Evolutionary conservation across 495 filamentous ascomycete species (phyloP).

Genomic region (Annulohypoxylon bovei): DNA sequence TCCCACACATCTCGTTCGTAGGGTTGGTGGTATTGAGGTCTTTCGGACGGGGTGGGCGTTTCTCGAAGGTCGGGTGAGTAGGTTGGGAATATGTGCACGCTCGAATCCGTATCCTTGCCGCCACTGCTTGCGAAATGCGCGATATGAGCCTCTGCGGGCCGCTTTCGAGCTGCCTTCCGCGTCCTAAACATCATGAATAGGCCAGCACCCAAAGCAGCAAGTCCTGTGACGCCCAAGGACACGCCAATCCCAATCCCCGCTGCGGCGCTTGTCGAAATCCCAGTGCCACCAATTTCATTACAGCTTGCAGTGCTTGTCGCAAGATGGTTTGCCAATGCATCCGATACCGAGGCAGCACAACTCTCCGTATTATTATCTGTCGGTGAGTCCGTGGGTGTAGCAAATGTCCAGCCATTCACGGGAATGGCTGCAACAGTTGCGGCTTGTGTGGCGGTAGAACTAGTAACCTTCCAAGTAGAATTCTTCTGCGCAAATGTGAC

Average conservation of each 20-base stretch:
- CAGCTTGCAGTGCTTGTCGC: slow-evolving; percentile 21
- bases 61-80: slow-evolving; percentile 18
- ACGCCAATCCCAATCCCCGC: slow-evolving; percentile 43
- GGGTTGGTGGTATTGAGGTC: slow-evolving; percentile 24
- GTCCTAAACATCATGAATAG: slow-evolving; percentile 37
- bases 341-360: slow-evolving; percentile 28
- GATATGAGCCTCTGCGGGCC: slow-evolving; percentile 6
- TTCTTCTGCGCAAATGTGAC: slow-evolving; percentile 32
- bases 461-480: slow-evolving; percentile 24
- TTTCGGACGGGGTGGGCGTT: slow-evolving; percentile 23
- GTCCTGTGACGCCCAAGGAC: slow-evolving; percentile 35
- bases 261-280: slow-evolving; percentile 32
- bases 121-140: slow-evolving; percentile 22
- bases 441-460: slow-evolving; percentile 15
- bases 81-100: slow-evolving; percentile 19
- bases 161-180: slow-evolving; percentile 26
- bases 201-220: slow-evolving; percentile 33
- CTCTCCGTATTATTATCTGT: slow-evolving; percentile 2
- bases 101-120: slow-evolving; percentile 18
- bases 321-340: slow-evolving; percentile 29
- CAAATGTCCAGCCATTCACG: slow-evolving; percentile 43
- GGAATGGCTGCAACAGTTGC: slow-evolving; percentile 35
- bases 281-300: neutral
- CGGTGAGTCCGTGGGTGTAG: slow-evolving; percentile 20
- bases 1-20: slow-evolving; percentile 29